These are phyloP conservation scores for Orychophragmus violaceus DNA, from an alignment of 345 rosid species.

Conservation along the genomic window DNA sequence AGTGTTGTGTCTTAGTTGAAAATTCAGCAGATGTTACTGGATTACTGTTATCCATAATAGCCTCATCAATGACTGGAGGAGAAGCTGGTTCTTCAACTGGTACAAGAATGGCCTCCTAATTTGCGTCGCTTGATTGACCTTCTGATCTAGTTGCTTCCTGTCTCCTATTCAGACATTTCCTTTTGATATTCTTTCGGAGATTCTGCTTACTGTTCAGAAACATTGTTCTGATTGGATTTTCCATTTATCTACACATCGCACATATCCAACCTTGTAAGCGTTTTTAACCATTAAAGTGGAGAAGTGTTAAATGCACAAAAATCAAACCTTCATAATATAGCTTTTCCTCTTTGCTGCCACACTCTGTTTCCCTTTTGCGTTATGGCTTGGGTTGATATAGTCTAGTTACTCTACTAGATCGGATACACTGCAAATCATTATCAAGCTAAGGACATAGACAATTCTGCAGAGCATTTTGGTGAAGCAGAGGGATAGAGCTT, in stretches of 20 bases:
- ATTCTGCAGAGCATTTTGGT: conserved; percentile 27
- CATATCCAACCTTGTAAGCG: conserved; percentile 3
- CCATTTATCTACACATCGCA: conserved; percentile 53
- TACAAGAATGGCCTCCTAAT: conserved; percentile 36
- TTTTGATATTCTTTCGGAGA: conserved; percentile 37
- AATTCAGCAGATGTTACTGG: conserved; percentile 28
- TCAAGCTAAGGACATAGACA: conserved; percentile 24
- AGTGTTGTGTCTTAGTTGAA: conserved; percentile 38
- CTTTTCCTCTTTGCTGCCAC: conserved; percentile 59
- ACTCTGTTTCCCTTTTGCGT: conserved; percentile 62
- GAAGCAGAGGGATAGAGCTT: conserved; percentile 22
- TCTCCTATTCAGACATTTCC: conserved; percentile 57
- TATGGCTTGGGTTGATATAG: conserved; percentile 85
- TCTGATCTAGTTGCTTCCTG: conserved; percentile 32
- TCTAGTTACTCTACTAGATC: conserved; percentile 97
- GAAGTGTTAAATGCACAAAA: not conserved
- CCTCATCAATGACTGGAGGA: conserved; percentile 42
- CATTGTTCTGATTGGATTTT: conserved; percentile 38
- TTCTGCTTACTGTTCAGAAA: conserved; percentile 37
- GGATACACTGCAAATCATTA: conserved; percentile 63
- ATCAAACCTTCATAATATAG: conserved; percentile 62
- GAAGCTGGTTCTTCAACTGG: conserved; percentile 32
- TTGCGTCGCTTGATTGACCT: conserved; percentile 25
- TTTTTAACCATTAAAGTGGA: not conserved
- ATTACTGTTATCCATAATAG: conserved; percentile 33